Conservation (phyloP, 768 basidiomycete species). For the Boletellus emodensis region DNA sequence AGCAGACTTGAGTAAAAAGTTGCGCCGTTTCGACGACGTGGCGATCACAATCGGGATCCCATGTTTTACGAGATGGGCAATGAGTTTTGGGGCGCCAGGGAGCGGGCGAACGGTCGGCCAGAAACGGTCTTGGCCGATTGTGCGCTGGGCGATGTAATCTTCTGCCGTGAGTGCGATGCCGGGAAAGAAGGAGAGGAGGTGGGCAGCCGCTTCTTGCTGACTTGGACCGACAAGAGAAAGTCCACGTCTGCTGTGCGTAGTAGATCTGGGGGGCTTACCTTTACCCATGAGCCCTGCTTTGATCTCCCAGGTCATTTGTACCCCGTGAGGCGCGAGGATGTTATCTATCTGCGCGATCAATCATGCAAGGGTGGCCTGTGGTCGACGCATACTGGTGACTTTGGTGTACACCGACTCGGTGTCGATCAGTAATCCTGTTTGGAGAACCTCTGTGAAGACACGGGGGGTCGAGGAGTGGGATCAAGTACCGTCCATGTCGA, state of each 20-base stretch:
- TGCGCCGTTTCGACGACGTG: conserved; percentile 66
- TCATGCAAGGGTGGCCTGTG: neutral
- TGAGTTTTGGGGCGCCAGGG: conserved; percentile 67
- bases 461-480: neutral
- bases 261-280: conserved; percentile 40
- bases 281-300: conserved; percentile 89
- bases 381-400: conserved; percentile 60
- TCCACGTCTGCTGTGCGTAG: neutral
- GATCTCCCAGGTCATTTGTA: conserved; percentile 83
- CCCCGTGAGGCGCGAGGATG: conserved; percentile 67
- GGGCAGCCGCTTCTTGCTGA: conserved; percentile 56
- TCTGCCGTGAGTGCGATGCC: conserved; percentile 62
- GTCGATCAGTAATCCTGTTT: conserved; percentile 67
- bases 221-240: conserved; percentile 32
- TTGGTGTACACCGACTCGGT: conserved; percentile 73
- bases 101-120: conserved; percentile 72
- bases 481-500: conserved; percentile 65
- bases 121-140: conserved; percentile 51
- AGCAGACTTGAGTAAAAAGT: conserved; percentile 63
- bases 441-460: neutral
- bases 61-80: conserved; percentile 66
- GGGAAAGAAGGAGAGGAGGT: conserved; percentile 76
- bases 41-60: conserved; percentile 77
- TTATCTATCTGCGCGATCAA: conserved; percentile 44
- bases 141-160: conserved; percentile 55